Base-by-base conservation (phyloP, 257 asterid genomes). In the Haberlea rhodopensis region DNA sequence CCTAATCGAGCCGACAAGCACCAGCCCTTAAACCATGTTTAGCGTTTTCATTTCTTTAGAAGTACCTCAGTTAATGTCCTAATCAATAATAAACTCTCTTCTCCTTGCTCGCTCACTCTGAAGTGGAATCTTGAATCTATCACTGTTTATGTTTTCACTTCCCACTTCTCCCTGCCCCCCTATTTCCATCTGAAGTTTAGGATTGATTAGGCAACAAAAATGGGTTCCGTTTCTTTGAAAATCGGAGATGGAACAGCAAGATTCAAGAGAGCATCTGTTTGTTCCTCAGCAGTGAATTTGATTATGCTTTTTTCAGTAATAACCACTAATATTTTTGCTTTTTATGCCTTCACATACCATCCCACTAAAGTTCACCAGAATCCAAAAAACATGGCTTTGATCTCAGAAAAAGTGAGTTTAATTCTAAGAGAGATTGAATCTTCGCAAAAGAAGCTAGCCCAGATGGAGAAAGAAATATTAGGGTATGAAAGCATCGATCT, bases 211-310 rank as follows among this genome's bases (percentile, higher is more conserved):
- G 66, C 22, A 24, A 61, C 37, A 68, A 64, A 53, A 49, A 91
- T 91, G 98, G 98, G 98, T 19, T 76, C 98, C 32, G 98, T 91
- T 63, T 89, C 96, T 52, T 40, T 89, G 60, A 92, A 92, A 74
- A 80, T 92, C 0, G 99, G 99, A 54, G 99, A 92, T 59, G 97
- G 97, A 55, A 89, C 96, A 1, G 99, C 97, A 31, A 87, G 96
- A 82, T 92, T 92, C 94, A 84, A 84, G 78, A 74, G 91, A 66
- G 88, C 90, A 24, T 76, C 99, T 0, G 9, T 74, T 4, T 92
- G 88, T 68, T 85, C 99, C 23, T 92, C 97, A 6, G 97, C 95
- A 13, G 85, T 85, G 6, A 92, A 89, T 71, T n/a, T 84, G 2
- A 84, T 92, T 18, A 92, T 92, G 99, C 82, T 92, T 7, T 83